Conservation (phyloP, 2,329 filamentous ascomycete genomes). For the Colletotrichum tropicicola region DNA sequence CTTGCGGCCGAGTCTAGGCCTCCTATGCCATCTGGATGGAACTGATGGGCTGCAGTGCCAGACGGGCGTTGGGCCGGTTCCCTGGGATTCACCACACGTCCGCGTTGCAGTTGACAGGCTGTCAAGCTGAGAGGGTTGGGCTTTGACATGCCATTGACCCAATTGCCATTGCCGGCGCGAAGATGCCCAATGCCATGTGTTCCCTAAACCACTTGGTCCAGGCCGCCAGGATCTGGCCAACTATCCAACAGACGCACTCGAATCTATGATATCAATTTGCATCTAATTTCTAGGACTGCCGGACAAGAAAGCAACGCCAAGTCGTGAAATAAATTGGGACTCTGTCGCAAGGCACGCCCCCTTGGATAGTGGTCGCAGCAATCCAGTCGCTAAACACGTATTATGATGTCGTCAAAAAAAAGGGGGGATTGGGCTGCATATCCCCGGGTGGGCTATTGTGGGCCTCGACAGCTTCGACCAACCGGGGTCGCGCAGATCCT, state of each 20-base stretch:
- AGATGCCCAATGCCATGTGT: too few species aligned
- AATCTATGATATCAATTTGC: background rate
- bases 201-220: too few species aligned
- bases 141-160: too few species aligned
- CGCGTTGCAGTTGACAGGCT: too few species aligned
- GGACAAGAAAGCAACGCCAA: background rate
- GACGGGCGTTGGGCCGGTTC: too few species aligned
- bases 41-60: too few species aligned
- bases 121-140: too few species aligned
- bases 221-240: too few species aligned
- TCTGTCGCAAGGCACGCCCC: background rate
- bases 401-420: conserved; percentile 23
- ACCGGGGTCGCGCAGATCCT: conserved; percentile 19
- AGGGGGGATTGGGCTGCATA: conserved; percentile 4
- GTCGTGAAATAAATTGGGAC: background rate
- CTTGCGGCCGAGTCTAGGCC: background rate
- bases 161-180: too few species aligned
- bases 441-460: background rate
- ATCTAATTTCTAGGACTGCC: background rate
- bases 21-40: too few species aligned
- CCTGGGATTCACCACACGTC: too few species aligned
- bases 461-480: background rate
- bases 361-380: background rate
- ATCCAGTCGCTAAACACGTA: background rate
- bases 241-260: background rate